These are phyloP conservation scores for Casuarina equisetifolia DNA, from an alignment of 306 rosid genomes.

Conservation along the genomic window DNA sequence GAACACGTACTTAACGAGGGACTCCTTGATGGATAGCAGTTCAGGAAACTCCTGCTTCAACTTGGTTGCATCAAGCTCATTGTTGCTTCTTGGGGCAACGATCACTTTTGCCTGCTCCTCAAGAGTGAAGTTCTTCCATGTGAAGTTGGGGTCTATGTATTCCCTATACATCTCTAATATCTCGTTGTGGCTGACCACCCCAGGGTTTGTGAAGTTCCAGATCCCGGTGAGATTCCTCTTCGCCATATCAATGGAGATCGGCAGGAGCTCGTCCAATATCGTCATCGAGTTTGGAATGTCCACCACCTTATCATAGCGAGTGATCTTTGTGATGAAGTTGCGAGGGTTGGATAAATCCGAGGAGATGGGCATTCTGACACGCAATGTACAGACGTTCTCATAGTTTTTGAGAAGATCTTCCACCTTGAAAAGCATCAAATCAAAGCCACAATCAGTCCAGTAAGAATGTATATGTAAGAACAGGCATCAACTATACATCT, in stretches of 20 bases:
- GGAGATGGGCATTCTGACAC: slow-evolving; percentile 91
- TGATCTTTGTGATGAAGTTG: slow-evolving; percentile 84
- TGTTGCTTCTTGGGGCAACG: slow-evolving; percentile 82
- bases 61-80: slow-evolving; percentile 70
- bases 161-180: slow-evolving; percentile 74
- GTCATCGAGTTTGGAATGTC: slow-evolving; percentile 92
- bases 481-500: background rate
- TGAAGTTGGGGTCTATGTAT: slow-evolving; percentile 62
- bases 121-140: slow-evolving; percentile 72
- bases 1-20: slow-evolving; percentile 73
- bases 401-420: slow-evolving; percentile 81
- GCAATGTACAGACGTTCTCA: slow-evolving; percentile 80
- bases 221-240: slow-evolving; percentile 84
- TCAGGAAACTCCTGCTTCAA: slow-evolving; percentile 72
- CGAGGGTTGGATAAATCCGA: slow-evolving; percentile 75
- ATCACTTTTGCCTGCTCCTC: slow-evolving; percentile 96
- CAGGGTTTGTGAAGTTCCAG: slow-evolving; percentile 89
- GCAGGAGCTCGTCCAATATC: slow-evolving; percentile 82
- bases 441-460: slow-evolving; percentile 13
- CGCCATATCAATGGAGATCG: slow-evolving; percentile 82
- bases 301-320: slow-evolving; percentile 78
- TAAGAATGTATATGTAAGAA: background rate
- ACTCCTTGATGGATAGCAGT: slow-evolving; percentile 79
- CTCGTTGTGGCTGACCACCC: slow-evolving; percentile 94
- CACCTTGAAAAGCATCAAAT: slow-evolving; percentile 43